Percentiles rank a stretch among this genome's conserved stretches.
Conservation (phyloP, 495 filamentous ascomycete species). For the Cenococcum geophilum region DNA sequence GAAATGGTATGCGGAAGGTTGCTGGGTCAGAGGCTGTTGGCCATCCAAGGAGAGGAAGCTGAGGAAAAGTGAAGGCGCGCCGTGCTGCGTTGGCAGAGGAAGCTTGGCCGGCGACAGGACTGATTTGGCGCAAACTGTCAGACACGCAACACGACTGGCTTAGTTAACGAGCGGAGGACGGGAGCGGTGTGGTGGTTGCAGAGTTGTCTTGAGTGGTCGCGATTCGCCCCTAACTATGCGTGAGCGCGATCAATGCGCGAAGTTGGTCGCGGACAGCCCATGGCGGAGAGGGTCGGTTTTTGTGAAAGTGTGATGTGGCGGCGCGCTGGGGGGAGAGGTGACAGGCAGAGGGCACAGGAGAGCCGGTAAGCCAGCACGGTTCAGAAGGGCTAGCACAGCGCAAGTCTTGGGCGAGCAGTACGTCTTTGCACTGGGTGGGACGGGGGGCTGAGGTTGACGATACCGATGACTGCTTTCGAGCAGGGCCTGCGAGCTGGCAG, state of each 20-base stretch:
- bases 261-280: not conserved
- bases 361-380: too few species aligned
- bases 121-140: not conserved
- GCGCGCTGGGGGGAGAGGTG: too few species aligned
- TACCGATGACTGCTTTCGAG: not conserved
- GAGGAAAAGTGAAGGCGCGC: slow-evolving; percentile 13
- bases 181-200: slow-evolving; percentile 3
- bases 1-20: slow-evolving; percentile 19
- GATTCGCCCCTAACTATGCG: slow-evolving; percentile 1
- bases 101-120: slow-evolving; percentile 4
- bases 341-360: too few species aligned
- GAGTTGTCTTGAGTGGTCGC: slow-evolving; percentile 1
- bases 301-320: slow-evolving; percentile 6
- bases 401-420: not conserved
- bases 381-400: not conserved
- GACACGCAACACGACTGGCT: not conserved
- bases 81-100: slow-evolving; percentile 26
- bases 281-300: not conserved
- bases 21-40: slow-evolving; percentile 24
- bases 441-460: slow-evolving; percentile 2
- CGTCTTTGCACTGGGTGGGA: not conserved
- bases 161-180: not conserved
- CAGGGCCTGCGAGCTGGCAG: not conserved
- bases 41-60: slow-evolving; percentile 16
- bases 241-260: slow-evolving; percentile 3